Base-by-base conservation (phyloP, 2,329 filamentous ascomycete genomes). In the Zelopaecilomyces penicillatus region DNA sequence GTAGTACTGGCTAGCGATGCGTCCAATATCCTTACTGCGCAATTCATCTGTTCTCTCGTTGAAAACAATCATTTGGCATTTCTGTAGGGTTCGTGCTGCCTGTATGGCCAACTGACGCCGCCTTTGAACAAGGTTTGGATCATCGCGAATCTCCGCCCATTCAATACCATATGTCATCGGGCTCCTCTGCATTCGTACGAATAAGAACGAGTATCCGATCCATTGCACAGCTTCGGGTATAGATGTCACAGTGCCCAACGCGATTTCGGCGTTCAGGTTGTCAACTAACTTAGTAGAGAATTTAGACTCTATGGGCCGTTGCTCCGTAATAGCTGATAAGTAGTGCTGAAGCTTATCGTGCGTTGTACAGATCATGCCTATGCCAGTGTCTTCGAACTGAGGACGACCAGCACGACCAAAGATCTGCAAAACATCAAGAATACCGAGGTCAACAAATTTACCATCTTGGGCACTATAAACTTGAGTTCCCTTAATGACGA, bases 21-120 rank as follows among this genome's bases (percentile, higher is more conserved):
- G 83, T 3, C 93, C 93, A 41, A 97, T 85, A 57, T 98, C 91
- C 63, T 98, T 98, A 48, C 89, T 86, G 47, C 88, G 82, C 6
- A 98, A 77, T 57, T 96, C 91, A 54, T 96, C 91, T 0, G 91
- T 98, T 12, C 74, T 79, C 59, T 97, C 93, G 53, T 98, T 96
- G 71, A 91, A 98, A 45, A 98, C 93, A 57, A 98, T 93, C 94
- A 98, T 98, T 65, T 98, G 93, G 54, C 87, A 95, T 58, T 90
- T 78, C 59, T 96, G 90, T 37, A 98, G 69, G 5, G 87, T 86
- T 37, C 83, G 76, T 1, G 93, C 93, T 27, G 93, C 93, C 55
- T 95, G 83, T 37, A 95, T 89, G 43, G 93, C 85, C 42, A 98
- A 72, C 52, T 93, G 83, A 3, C 90, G 80, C 42, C 93, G 80